Base-by-base conservation (phyloP, 179 eudicot species). In the Dionaea muscipula region DNA sequence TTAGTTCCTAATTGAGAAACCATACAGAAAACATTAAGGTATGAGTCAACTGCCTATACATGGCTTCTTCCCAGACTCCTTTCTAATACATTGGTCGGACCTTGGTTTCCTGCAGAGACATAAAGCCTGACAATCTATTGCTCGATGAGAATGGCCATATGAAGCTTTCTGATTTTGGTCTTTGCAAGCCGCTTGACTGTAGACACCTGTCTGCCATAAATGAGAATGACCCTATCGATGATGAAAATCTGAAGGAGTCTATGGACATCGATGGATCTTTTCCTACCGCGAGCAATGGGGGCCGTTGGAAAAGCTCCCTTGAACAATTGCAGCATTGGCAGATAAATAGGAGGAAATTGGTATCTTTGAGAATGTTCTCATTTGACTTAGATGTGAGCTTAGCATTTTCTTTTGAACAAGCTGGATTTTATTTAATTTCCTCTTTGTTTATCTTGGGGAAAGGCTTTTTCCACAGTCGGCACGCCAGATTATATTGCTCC, bases 151-250 rank as follows among this genome's bases (percentile, higher is more conserved):
- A 81, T 59, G 95, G 95, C 41, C 88, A 83, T 51, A 73, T 79
- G 82, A 86, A 74, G 79, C 81, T 86, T 18, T 86, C 95, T 21
- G 95, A 86, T 68, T 86, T 86, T 68, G 95, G 95, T 25, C 85
- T 86, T 53, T 86, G 93, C 75, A 86, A 83, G 77, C 82, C 95
- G 24, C 82, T 86, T 36, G 93, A 86, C 64, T 83, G 81, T 67
- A 67, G 74, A 63, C 69, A 26, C 59, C 64, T 84, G 41, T 62
- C 69, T 47, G 24, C 75, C 3, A 62, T 82, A 37, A 62, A 72
- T 61, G 82, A 69, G 61, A 44, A 67, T 61, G 78, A 73, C 51
- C 59, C 57, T 17, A 61, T 67, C 28, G 50, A 62, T 45, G 81
- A 68, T 47, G 55, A 64, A 14, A 60, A 56, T 26, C 50, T 51